Conservation (phyloP, 352 stramenopile species). For the Globisporangium lucens region DNA sequence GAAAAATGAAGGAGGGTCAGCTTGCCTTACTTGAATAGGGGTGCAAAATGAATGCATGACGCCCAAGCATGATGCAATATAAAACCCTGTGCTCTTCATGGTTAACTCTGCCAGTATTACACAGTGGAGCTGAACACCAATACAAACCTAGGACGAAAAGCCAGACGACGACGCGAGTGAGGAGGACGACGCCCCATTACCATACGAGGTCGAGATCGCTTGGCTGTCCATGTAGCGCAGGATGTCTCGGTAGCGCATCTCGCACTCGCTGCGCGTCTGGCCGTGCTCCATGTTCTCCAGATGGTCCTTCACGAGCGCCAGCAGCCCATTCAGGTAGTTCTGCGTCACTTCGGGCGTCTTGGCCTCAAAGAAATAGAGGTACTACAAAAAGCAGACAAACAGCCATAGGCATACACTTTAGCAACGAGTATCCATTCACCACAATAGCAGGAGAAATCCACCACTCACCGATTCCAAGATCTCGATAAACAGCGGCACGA, state of each 20-base stretch:
- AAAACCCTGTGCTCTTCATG: not conserved
- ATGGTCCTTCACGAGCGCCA: conserved; percentile 92
- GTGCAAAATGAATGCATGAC: not conserved
- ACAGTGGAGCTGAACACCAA: not conserved
- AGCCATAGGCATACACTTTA: not conserved
- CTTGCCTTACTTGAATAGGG: not conserved
- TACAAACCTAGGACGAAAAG: conserved; percentile 1
- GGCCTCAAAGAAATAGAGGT: conserved; percentile 94
- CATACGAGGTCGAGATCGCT: conserved; percentile 26
- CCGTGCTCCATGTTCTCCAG: conserved; percentile 88
- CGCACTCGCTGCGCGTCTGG: conserved; percentile 58
- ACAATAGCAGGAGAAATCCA: not conserved
- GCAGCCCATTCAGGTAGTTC: conserved; percentile 69
- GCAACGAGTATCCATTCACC: not conserved
- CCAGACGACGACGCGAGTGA: not conserved
- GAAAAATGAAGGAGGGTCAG: not conserved
- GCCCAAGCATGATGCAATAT: not conserved
- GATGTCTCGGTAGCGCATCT: conserved; percentile 85
- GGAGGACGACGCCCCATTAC: conserved; percentile 26
- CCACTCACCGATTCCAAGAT: conserved; percentile 87
- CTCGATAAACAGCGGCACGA: conserved; percentile 93
- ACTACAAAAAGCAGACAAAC: conserved; percentile 30
- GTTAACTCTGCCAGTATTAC: not conserved
- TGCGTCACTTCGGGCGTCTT: conserved; percentile 66
- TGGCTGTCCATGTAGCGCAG: conserved; percentile 70